Evolutionary conservation across 257 asterid species (phyloP).

Genomic region (Eucommia ulmoides): DNA sequence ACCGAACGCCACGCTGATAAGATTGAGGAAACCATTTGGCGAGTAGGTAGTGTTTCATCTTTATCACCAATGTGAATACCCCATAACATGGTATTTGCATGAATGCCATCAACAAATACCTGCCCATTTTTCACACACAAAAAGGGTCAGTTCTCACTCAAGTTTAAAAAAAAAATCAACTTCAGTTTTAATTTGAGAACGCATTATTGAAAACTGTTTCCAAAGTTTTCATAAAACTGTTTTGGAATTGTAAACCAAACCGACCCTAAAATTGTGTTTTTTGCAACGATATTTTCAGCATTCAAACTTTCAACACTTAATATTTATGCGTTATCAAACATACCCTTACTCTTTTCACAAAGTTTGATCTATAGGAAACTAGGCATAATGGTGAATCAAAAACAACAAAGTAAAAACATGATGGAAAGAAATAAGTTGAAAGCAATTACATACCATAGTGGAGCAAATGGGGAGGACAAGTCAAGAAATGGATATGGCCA

Average conservation of each 20-base stretch:
- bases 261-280: too few relatives aligned
- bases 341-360: too few relatives aligned
- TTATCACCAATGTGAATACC: neutral
- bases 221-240: too few relatives aligned
- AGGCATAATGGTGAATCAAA: too few relatives aligned
- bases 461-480: neutral
- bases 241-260: too few relatives aligned
- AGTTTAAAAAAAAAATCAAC: too few relatives aligned
- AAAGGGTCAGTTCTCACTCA: neutral
- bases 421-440: neutral
- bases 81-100: neutral
- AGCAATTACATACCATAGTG: neutral
- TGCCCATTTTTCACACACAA: neutral
- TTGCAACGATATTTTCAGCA: neutral
- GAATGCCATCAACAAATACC: neutral
- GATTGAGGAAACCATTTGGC: neutral
- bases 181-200: neutral
- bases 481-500: neutral
- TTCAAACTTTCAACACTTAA: too few relatives aligned
- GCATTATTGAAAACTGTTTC: neutral
- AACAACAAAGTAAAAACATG: neutral
- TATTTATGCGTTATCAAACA: too few relatives aligned
- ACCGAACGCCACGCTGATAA: neutral
- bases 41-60: neutral
- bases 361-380: too few relatives aligned